Percentiles rank a stretch among this genome's conserved stretches.
phyloP scores from a whole-genome alignment of 2,329 filamentous ascomycete species.

The Alternaria triticimaculans region DNA sequence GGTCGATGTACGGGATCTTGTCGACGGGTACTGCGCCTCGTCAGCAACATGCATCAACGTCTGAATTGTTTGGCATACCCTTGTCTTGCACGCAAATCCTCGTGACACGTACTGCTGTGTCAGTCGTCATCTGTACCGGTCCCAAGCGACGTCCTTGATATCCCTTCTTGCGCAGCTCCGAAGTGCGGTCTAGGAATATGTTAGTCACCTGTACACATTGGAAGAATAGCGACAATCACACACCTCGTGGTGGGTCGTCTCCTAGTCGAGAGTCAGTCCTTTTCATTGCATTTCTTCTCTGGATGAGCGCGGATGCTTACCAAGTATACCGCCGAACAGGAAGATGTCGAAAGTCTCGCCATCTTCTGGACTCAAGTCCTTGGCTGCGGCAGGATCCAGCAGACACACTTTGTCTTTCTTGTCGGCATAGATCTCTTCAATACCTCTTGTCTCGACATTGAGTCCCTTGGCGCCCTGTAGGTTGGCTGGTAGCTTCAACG shows the following conservation, averaged over 20 bases:
- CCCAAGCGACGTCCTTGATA: conserved; percentile 87
- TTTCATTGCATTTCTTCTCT: neutral
- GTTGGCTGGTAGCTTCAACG: conserved; percentile 65
- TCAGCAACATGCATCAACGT: conserved; percentile 21
- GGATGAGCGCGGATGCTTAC: conserved; percentile 56
- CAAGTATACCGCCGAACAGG: conserved; percentile 93
- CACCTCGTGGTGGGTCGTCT: conserved; percentile 92
- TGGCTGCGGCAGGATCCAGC: conserved; percentile 81
- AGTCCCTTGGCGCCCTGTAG: conserved; percentile 68
- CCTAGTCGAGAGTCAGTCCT: conserved; percentile 61
- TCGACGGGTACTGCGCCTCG: conserved; percentile 70
- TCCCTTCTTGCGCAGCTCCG: conserved; percentile 92
- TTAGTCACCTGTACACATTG: conserved; percentile 25
- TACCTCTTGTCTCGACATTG: conserved; percentile 74
- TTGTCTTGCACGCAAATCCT: conserved; percentile 85
- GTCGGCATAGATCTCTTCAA: conserved; percentile 79
- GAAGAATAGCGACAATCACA: conserved; percentile 31
- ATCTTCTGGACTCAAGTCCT: conserved; percentile 84
- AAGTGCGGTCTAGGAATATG: conserved; percentile 76
- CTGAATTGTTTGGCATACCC: conserved; percentile 62
- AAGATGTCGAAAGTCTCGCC: conserved; percentile 86
- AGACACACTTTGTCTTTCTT: conserved; percentile 82
- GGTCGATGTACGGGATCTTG: conserved; percentile 81
- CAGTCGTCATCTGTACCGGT: conserved; percentile 96
- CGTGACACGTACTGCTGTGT: conserved; percentile 94